These are phyloP conservation scores for Beta macrorhiza DNA, from an alignment of 179 eudicot genomes.

Conservation along the genomic window DNA sequence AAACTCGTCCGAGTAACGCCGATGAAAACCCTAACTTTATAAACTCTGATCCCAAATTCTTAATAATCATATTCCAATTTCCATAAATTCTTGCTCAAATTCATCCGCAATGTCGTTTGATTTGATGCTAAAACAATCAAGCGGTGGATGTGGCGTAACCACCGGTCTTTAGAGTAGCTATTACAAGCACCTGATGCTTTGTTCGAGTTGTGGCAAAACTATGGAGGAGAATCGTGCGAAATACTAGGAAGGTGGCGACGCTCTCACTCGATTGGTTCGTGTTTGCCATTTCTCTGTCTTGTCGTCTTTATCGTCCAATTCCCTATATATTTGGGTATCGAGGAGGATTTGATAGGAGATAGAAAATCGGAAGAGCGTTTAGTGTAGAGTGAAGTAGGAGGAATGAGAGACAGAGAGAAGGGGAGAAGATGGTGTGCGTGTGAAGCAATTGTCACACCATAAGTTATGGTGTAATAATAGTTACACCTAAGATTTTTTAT, in stretches of 20 bases:
- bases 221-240: slow-evolving; percentile 71
- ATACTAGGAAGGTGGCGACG: slow-evolving; percentile 66
- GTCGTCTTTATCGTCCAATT: not conserved
- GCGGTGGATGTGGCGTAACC: slow-evolving; percentile 66
- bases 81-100: not conserved
- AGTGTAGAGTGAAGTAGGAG: no score
- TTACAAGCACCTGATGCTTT: slow-evolving; percentile 91
- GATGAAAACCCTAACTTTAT: not conserved
- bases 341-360: no score
- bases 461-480: no score
- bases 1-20: no score
- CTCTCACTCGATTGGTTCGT: slow-evolving; percentile 74
- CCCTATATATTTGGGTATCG: not conserved
- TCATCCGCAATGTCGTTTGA: slow-evolving; percentile 49
- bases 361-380: no score
- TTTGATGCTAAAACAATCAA: slow-evolving; percentile 62
- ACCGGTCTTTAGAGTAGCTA: slow-evolving; percentile 78
- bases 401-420: no score
- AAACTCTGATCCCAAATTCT: not conserved
- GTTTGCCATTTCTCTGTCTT: slow-evolving; percentile 28
- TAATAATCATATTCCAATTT: not conserved
- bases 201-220: slow-evolving; percentile 65
- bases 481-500: no score
- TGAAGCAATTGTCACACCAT: no score
- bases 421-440: no score